Percentiles rank a stretch among this genome's conserved stretches.
phyloP scores from a whole-genome alignment of 2,329 filamentous ascomycete species.

The Podosphaera fusca region DNA sequence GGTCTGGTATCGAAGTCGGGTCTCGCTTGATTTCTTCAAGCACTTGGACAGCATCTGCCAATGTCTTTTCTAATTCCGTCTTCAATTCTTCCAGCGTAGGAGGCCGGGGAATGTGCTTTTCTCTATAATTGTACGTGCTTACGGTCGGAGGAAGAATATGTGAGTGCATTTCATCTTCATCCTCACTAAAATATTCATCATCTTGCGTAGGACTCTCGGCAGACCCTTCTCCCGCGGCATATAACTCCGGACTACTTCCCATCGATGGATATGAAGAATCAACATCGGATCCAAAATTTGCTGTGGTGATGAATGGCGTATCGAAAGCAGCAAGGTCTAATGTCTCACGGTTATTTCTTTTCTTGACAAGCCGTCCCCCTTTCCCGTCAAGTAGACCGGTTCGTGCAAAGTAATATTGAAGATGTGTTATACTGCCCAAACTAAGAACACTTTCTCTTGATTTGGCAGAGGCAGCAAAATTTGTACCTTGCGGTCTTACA shows the following conservation, averaged over 20 bases:
- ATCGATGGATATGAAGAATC: conserved; percentile 38
- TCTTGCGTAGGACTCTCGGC: conserved; percentile 15
- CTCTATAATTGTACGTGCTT: conserved; percentile 78
- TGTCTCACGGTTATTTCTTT: conserved; percentile 30
- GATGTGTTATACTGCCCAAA: conserved; percentile 82
- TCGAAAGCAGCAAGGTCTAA: conserved; percentile 34
- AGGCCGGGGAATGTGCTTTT: conserved; percentile 60
- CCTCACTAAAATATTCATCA: conserved; percentile 26
- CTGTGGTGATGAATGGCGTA: conserved; percentile 20
- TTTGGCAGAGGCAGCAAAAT: conserved; percentile 75
- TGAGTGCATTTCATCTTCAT: conserved; percentile 39
- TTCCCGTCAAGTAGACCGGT: conserved; percentile 88
- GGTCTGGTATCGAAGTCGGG: conserved; percentile 8
- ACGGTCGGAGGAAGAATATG: conserved; percentile 89
- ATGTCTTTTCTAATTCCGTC: conserved; percentile 37
- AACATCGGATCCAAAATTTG: conserved; percentile 23
- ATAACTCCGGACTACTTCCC: conserved; percentile 33
- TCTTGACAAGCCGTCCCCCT: conserved; percentile 61
- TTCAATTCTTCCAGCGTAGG: conserved; percentile 66
- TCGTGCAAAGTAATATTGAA: conserved; percentile 95
- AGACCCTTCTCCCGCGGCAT: conserved; percentile 11
- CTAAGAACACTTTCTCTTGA: conserved; percentile 90
- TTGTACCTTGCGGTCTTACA: conserved; percentile 17
- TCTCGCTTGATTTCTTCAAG: conserved; percentile 32
- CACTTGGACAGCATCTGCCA: conserved; percentile 46